Evolutionary conservation across 306 rosid species (phyloP).

Genomic region (Inga laurina): DNA sequence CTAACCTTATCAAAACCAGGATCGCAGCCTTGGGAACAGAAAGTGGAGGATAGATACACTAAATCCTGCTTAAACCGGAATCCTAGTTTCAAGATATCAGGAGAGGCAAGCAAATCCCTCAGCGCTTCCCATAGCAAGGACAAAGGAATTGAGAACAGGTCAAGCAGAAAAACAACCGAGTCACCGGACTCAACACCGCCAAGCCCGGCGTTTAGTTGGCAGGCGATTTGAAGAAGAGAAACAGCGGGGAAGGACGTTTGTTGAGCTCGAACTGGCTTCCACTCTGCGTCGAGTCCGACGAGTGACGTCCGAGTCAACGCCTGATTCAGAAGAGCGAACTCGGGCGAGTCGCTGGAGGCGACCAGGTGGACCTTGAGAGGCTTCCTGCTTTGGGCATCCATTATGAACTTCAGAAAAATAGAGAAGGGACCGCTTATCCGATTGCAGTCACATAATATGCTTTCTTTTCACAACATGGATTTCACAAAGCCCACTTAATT

Average conservation of each 20-base stretch:
- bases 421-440: background rate
- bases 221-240: conserved; percentile 79
- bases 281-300: conserved; percentile 86
- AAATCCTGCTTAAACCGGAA: conserved; percentile 92
- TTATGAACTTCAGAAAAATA: background rate
- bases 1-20: conserved; percentile 72
- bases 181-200: conserved; percentile 30
- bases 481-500: background rate
- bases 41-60: conserved; percentile 70
- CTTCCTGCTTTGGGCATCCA: conserved; percentile 45
- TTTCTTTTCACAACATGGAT: background rate
- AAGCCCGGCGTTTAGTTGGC: conserved; percentile 45
- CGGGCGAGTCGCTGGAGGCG: conserved; percentile 60
- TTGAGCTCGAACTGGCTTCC: conserved; percentile 72
- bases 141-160: conserved; percentile 59
- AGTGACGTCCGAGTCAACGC: conserved; percentile 58
- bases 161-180: conserved; percentile 67
- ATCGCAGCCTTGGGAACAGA: conserved; percentile 61
- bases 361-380: conserved; percentile 53
- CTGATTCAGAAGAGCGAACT: conserved; percentile 56
- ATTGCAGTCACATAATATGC: background rate
- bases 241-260: conserved; percentile 61
- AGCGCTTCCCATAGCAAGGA: conserved; percentile 62
- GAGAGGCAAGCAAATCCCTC: conserved; percentile 55
- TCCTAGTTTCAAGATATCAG: conserved; percentile 75